phyloP scores from a whole-genome alignment of 306 rosid species.

The Quercus agrifolia region DNA sequence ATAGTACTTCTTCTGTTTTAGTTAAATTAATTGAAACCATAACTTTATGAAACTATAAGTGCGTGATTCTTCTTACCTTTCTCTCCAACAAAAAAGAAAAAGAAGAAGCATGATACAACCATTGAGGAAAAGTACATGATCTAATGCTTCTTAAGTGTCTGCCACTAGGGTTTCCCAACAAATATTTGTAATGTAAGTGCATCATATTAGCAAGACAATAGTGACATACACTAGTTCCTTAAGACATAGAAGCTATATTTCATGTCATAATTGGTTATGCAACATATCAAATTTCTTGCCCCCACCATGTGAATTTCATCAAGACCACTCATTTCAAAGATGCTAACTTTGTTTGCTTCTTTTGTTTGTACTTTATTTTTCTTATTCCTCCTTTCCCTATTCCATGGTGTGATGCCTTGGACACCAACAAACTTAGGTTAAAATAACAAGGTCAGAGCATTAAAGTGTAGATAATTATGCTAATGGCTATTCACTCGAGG shows the following conservation, averaged over 20 bases:
- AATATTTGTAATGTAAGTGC: conserved; percentile 5
- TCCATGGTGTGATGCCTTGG: background rate
- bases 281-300: background rate
- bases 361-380: background rate
- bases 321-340: background rate
- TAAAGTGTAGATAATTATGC: background rate
- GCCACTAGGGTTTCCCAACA: conserved; percentile 23
- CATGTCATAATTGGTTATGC: background rate
- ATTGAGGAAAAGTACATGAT: background rate
- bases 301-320: background rate
- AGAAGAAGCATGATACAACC: background rate
- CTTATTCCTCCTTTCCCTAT: background rate
- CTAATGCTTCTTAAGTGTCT: background rate
- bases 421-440: background rate
- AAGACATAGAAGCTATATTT: background rate
- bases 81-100: no score
- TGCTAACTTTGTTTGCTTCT: background rate
- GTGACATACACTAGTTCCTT: background rate
- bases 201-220: conserved; percentile 30
- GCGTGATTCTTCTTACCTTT: background rate
- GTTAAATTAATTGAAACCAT: background rate
- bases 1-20: background rate
- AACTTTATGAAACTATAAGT: background rate
- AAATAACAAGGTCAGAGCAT: background rate
- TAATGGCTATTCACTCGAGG: no score